Evolutionary conservation across 768 basidiomycete species (phyloP), one percentile per base, ranked within the genome.

Genomic region (Xanthoconium stramineum): DNA sequence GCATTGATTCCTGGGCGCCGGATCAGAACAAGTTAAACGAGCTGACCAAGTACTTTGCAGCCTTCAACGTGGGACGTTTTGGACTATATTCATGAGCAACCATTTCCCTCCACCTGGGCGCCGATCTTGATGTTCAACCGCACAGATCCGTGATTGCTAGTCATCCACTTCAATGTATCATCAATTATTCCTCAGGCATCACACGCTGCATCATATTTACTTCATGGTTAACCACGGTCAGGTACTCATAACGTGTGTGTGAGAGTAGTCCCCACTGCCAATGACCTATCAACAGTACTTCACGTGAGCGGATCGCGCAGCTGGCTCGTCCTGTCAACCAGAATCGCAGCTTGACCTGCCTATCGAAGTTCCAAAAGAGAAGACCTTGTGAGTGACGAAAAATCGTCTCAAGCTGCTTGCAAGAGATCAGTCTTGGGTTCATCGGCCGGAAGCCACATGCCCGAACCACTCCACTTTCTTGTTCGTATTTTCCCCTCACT

Each of bases 171-270:
- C 95, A 98, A 74, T 85, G 80, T 56, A 74, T 90, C 69, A 94
- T 99, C 75, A 99, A 98, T 73, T 94, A 94, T n/a, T 95, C 97
- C 3, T 92, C 95, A 2, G n/a, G n/a, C 97, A 99, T 64, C 97
- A 99, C 71, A 98, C 95, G 0, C 78, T 98, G 42, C 96, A 98
- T 69, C 97, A 98, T 67, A 75, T 99, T 19, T 96, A 95, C 77
- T 98, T 98, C 76, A 97, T 89, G 42, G 89, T 90, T 62, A 98
- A 98, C 77, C 96, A 94, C 72, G 94, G 94, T 28, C 92, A 94
- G 78, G 86, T 87, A 69, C 62, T 76, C 71, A 64, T 88, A 45
- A 28, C 39, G 13, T 17, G 50, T 14, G 55, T 44, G 53, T 56
- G 48, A 47, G 10, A 15, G 37, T n/a, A 28, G 10, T 8, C 13